Base-by-base conservation (phyloP, 2,329 filamentous ascomycete genomes). In the Alternaria hordeiaustralica region DNA sequence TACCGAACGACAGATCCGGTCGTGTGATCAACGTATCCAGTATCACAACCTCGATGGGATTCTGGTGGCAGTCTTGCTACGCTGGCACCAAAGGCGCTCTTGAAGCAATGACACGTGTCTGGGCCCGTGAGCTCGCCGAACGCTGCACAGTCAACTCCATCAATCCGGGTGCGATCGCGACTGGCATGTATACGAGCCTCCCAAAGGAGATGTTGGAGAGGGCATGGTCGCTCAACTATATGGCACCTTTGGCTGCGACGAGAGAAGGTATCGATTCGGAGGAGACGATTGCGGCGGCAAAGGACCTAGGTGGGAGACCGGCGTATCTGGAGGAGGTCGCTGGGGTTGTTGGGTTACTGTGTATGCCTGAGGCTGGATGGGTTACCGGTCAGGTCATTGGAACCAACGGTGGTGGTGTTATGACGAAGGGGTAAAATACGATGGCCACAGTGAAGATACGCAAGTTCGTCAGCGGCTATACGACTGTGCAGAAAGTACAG, bases 311-410 rank as follows among this genome's bases (percentile, higher is more conserved):
- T 21, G 82, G 85, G n/a, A 85, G 70, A 12, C 65, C 82, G 4
- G 91, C 84, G 3, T 91, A 90, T 75, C 84, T 87, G 20, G 80
- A 82, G 30, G 91, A 93, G 80, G 84, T 93, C 75, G 90, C 90
- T 0, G 91, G 90, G 0, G 86, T 92, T 13, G 88, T 93, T 15
- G 90, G 86, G 2, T 92, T 93, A 89, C 78, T 93, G 28, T 92
- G 90, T 75, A 86, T 86, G 5, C 82, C 83, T 10, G 91, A 94
- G 75, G 85, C 86, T 18, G 85, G 82, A 12, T 94, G 90, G 90
- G 88, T 87, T 75, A 94, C 91, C 0, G 91, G 92, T 2, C 89
- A 90, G 76, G 89, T 93, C 23, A 87, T 94, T 5, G 91, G 89
- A 80, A 90, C 90, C 6, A 94, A 94, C 75, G 92, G 92, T 0